Percentiles rank a stretch among this genome's conserved stretches.
phyloP scores from a whole-genome alignment of 306 rosid species.

The Prunus mongolica region DNA sequence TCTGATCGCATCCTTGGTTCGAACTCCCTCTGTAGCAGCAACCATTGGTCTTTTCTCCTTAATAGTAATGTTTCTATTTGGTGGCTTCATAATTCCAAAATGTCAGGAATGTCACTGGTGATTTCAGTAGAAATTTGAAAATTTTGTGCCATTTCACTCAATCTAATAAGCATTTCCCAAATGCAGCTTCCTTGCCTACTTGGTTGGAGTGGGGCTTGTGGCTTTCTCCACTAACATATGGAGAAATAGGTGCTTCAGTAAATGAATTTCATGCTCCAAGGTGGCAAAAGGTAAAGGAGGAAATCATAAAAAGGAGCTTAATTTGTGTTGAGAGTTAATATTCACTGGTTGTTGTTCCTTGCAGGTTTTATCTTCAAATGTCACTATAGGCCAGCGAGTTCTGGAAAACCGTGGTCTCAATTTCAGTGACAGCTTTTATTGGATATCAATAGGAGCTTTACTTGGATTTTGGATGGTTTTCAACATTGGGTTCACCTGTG shows the following conservation, averaged over 20 bases:
- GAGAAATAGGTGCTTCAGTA: conserved; percentile 38
- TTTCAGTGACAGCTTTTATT: conserved; percentile 41
- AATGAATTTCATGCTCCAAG: conserved; percentile 60
- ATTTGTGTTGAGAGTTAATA: background rate
- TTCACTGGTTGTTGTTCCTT: background rate
- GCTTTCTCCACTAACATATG: conserved; percentile 62
- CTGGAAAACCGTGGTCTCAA: conserved; percentile 39
- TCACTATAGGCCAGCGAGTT: conserved; percentile 40
- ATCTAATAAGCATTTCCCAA: background rate
- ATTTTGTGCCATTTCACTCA: background rate
- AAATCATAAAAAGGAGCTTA: background rate
- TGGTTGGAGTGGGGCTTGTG: conserved; percentile 63
- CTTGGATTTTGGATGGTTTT: conserved; percentile 42
- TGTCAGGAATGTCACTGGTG: conserved; percentile 21
- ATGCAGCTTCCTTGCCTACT: conserved; percentile 51
- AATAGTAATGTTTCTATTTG: conserved; percentile 32
- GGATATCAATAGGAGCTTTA: conserved; percentile 51
- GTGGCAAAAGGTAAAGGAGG: conserved; percentile 45
- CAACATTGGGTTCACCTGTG: conserved; percentile 42
- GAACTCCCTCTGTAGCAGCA: conserved; percentile 36
- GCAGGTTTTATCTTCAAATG: conserved; percentile 39
- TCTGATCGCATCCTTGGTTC: conserved; percentile 44
- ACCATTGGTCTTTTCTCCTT: conserved; percentile 26
- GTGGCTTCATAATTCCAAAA: conserved; percentile 52
- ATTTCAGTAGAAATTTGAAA: background rate